Percentiles rank a stretch among this genome's conserved stretches.
Evolutionary conservation across 208 protist genomes (phyloP).

Genomic region (Leishmania gerbilli): DNA sequence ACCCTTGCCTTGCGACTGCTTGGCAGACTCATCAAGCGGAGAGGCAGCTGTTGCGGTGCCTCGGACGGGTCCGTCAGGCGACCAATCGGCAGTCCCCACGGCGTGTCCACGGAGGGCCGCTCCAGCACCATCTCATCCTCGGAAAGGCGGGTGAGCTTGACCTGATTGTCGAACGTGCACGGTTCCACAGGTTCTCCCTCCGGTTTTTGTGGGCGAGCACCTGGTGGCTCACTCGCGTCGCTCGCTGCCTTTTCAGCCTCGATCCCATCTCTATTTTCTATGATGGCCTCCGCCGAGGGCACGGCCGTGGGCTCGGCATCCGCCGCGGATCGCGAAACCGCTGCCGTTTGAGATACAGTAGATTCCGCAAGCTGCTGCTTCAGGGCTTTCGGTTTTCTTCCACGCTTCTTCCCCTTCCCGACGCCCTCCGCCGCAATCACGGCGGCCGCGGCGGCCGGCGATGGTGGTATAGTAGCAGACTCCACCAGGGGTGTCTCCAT

Average conservation of each 20-base stretch:
- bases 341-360: not conserved
- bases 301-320: not conserved
- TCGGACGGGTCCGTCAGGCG: conserved; percentile 17
- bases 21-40: conserved; percentile 26
- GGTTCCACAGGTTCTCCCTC: conserved; percentile 3
- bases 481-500: conserved; percentile 22
- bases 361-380: not conserved
- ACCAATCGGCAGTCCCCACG: conserved; percentile 58
- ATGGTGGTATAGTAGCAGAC: not conserved
- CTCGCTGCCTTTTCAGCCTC: not conserved
- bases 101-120: conserved; percentile 36
- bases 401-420: not conserved
- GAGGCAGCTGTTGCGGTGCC: conserved; percentile 16
- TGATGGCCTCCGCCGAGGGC: not conserved
- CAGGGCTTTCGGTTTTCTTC: not conserved
- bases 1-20: not conserved
- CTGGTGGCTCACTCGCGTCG: not conserved
- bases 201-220: not conserved
- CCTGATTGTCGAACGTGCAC: conserved; percentile 55
- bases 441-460: conserved; percentile 6
- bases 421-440: not conserved
- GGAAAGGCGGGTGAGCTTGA: conserved; percentile 43
- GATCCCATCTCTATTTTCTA: not conserved
- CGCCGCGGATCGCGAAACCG: not conserved
- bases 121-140: conserved; percentile 57